Base-by-base conservation (phyloP, 2,329 filamentous ascomycete genomes). In the Ophiostoma sp. region DNA sequence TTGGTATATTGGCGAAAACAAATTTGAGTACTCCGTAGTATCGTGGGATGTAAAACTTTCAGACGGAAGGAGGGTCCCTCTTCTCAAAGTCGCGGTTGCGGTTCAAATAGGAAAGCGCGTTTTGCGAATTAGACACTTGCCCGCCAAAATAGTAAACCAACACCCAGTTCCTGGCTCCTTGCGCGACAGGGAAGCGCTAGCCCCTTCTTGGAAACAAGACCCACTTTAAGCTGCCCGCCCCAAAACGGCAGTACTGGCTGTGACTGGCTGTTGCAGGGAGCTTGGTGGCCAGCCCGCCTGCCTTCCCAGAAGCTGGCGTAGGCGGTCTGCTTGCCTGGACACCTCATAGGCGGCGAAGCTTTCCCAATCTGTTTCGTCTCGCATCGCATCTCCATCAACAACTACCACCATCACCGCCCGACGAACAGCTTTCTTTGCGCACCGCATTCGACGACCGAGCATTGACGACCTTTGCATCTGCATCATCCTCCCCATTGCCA, bases 251-350 rank as follows among this genome's bases (percentile, higher is more conserved):
- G 39, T 33, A 36, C 33, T 28, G 63, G 33, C 33, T 36, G 33
- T n/a, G 33, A 36, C 33, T 36, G 48, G n/a, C n/a, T n/a, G n/a
- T n/a, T n/a, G n/a, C n/a, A n/a, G n/a, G n/a, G 52, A 72, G 73
- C 73, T 72, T 66, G 57, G 45, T 50, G 28, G n/a, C 66, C 52
- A 36, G 25, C 33, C 19, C 31, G 71, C 36, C 61, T n/a, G 52
- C 61, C 71, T 69, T 45, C 52, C 33, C 72, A 73, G 70, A 71
- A 74, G 75, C 75, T 75, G 75, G 72, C 76, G 78, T 79, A 76
- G 77, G 71, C 77, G 68, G 73, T 75, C 74, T 78, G 77, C 76
- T 78, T 79, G 78, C 78, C 78, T 78, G 75, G 77, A 76, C 71
- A 70, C 71, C 36, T 19, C 33, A 68, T 48, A 70, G 68, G 55